Evolutionary conservation across 768 basidiomycete species (phyloP).

Genomic region (Nevesoporus exiguus): DNA sequence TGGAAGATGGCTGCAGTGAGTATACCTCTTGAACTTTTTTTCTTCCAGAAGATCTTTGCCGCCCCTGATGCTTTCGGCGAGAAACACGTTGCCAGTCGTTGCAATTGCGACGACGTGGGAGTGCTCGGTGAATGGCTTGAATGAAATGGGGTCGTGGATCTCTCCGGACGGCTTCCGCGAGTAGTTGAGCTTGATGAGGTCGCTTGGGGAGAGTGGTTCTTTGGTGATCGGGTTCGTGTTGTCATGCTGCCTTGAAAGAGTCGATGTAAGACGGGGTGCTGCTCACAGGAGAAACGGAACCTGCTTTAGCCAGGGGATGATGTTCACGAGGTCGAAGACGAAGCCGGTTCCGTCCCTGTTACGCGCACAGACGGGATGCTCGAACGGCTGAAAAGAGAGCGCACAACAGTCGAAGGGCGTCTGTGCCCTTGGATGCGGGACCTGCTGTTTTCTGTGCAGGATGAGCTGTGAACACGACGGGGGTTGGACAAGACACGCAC

Average conservation of each 20-base stretch:
- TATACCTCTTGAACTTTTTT: slow-evolving; percentile 77
- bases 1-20: not conserved
- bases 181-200: slow-evolving; percentile 78
- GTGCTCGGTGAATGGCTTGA: slow-evolving; percentile 96
- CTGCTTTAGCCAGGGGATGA: slow-evolving; percentile 92
- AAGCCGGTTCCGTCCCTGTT: slow-evolving; percentile 75
- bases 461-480: slow-evolving; percentile 6
- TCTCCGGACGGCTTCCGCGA: slow-evolving; percentile 82
- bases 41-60: slow-evolving; percentile 86
- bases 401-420: slow-evolving; percentile 92
- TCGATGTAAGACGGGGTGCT: slow-evolving; percentile 8
- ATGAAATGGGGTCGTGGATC: slow-evolving; percentile 94
- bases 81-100: slow-evolving; percentile 89
- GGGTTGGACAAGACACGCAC: slow-evolving; percentile 39
- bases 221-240: slow-evolving; percentile 79
- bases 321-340: slow-evolving; percentile 89
- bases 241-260: slow-evolving; percentile 62
- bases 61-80: slow-evolving; percentile 85
- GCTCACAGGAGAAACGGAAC: slow-evolving; percentile 24
- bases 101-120: slow-evolving; percentile 91
- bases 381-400: slow-evolving; percentile 86
- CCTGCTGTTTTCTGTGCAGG: slow-evolving; percentile 58
- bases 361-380: slow-evolving; percentile 82
- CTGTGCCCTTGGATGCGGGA: slow-evolving; percentile 56
- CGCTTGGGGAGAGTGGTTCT: slow-evolving; percentile 62